Evolutionary conservation across 352 stramenopile species (phyloP).

Genomic region (Phytophthora pistaciae): DNA sequence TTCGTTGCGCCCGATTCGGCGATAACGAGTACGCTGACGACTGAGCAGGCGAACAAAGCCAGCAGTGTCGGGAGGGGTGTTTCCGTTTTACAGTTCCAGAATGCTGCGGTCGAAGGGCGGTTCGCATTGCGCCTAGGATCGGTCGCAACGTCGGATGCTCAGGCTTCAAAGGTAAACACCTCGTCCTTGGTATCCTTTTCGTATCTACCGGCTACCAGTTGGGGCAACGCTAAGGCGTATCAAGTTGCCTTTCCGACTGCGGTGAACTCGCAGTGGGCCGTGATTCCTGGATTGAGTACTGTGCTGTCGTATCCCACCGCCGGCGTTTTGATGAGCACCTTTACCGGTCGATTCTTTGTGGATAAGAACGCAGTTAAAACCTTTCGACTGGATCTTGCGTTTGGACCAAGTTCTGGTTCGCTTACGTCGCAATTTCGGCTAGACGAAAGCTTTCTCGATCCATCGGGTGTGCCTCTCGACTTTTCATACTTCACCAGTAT

Average conservation of each 20-base stretch:
- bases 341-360: constrained; percentile 62
- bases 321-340: constrained; percentile 57
- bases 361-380: constrained; percentile 54
- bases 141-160: constrained; percentile 43
- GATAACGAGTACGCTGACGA: constrained; percentile 35
- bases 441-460: constrained; percentile 57
- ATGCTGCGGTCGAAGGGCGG: constrained; percentile 41
- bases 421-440: constrained; percentile 36
- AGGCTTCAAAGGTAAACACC: constrained; percentile 47
- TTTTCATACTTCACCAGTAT: constrained; percentile 50
- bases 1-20: constrained; percentile 42
- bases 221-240: constrained; percentile 24
- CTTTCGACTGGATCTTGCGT: constrained; percentile 59
- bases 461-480: constrained; percentile 53
- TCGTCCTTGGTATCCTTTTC: constrained; percentile 52
- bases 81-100: constrained; percentile 55
- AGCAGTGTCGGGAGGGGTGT: constrained; percentile 53
- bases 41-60: constrained; percentile 44
- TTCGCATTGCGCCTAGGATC: constrained; percentile 47
- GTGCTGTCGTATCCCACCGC: constrained; percentile 17
- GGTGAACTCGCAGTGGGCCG: constrained; percentile 41
- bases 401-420: constrained; percentile 28
- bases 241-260: constrained; percentile 38
- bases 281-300: constrained; percentile 41
- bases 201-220: constrained; percentile 45